Percentiles rank a stretch among this genome's conserved stretches.
phyloP scores from a whole-genome alignment of 1,284 basidiomycete species.

The Cerrena zonata region DNA sequence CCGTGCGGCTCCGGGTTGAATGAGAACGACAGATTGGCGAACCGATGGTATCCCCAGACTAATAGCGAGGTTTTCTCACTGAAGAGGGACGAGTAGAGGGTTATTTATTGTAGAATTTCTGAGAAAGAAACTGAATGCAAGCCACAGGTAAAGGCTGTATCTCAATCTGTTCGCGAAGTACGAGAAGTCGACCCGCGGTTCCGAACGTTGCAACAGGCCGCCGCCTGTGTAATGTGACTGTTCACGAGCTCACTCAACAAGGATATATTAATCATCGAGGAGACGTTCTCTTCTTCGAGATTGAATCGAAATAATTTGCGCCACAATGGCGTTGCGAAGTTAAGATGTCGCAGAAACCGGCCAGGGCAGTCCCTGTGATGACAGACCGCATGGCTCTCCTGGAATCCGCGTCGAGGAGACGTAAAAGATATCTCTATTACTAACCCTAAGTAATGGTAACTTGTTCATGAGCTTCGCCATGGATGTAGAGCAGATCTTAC shows the following conservation, averaged over 20 bases:
- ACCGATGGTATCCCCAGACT: too few species aligned
- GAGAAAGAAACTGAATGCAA: too few species aligned
- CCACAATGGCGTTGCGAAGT: neutral
- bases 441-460: neutral
- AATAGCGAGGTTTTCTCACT: too few species aligned
- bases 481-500: too few species aligned
- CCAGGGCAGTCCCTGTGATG: neutral
- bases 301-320: neutral
- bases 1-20: too few species aligned
- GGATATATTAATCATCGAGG: neutral
- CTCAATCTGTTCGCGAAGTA: too few species aligned
- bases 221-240: neutral
- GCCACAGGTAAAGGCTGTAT: too few species aligned
- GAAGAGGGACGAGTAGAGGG: too few species aligned
- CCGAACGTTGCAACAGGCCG: too few species aligned
- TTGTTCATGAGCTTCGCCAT: neutral
- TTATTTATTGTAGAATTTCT: too few species aligned
- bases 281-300: neutral
- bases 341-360: neutral
- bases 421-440: constrained; percentile 1
- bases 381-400: neutral
- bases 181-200: too few species aligned
- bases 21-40: too few species aligned
- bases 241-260: neutral
- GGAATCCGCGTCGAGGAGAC: neutral